A percentile compares a stretch with the other conserved stretches of the same genome.
These are phyloP conservation scores for Colletotrichum theobromicola DNA, from an alignment of 2,329 filamentous ascomycete genomes.

Conservation along the genomic window DNA sequence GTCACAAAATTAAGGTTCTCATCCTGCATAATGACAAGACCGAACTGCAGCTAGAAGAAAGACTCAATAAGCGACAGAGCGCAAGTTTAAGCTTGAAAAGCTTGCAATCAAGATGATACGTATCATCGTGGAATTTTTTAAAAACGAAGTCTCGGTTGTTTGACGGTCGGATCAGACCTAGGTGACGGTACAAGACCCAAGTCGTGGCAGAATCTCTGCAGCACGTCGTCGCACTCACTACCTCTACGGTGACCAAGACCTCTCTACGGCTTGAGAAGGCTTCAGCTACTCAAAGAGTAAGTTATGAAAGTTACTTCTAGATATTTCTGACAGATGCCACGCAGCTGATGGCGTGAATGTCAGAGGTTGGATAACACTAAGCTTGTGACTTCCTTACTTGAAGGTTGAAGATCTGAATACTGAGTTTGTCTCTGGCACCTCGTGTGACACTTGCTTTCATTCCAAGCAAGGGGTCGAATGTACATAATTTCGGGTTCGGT, in stretches of 20 bases:
- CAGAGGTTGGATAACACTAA: neutral
- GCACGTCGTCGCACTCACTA: neutral
- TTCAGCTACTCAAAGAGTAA: neutral
- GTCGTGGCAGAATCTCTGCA: neutral
- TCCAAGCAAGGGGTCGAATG: neutral
- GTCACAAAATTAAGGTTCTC: neutral
- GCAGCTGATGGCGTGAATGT: neutral
- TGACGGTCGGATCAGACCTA: neutral
- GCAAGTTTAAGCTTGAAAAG: neutral
- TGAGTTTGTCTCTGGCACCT: no score
- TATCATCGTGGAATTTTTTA: accelerated
- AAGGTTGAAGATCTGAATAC: neutral
- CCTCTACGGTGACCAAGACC: neutral
- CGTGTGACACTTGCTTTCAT: neutral
- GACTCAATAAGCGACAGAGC: neutral
- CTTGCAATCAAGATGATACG: neutral
- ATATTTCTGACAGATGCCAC: neutral
- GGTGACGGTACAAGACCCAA: neutral
- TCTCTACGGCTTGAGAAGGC: neutral
- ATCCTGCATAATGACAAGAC: neutral
- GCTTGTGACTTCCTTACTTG: neutral
- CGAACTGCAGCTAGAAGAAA: neutral
- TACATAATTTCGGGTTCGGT: neutral
- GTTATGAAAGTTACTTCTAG: neutral
- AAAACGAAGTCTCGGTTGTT: accelerated